Base-by-base conservation (phyloP, 1,139 yeast genomes). In the Saccharomyces uvarum region DNA sequence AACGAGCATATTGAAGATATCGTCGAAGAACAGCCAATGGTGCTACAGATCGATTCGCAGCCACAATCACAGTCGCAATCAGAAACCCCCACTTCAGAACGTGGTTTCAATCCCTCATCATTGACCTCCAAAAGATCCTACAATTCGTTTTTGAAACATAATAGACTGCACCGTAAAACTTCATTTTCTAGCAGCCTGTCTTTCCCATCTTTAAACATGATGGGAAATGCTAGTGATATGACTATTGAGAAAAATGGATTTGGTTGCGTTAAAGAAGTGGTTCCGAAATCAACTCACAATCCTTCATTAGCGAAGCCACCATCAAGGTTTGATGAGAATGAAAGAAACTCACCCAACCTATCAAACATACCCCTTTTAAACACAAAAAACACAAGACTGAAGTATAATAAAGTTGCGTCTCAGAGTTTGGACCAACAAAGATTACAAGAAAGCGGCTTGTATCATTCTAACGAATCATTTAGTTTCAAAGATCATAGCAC, bases 111-210 rank as follows among this genome's bases (percentile, higher is more conserved):
- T 2, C 38, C 51, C 9, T 24, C 47, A 14, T 49, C 51, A n/a
- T 38, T 38, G 26, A 49, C 47, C 2, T 38, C 61, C 3, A 65
- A 65, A 51, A 57, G 66, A 51, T 60, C 63, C 8, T 64, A 64
- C 51, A 58, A 62, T 32, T 59, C 69, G 1, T 59, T 66, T 42
- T 50, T 64, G 44, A 64, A 61, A 50, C 60, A 59, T 52, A 58
- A 61, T 7, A 54, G 50, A 42, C 49, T 59, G 50, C 49, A 51
- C 48, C 51, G 54, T 16, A 47, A 27, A n/a, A 27, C 33, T 31
- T 31, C 33, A 31, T 31, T 31, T 31, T 31, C 33, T 31, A 31
- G 33, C 33, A 1, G 33, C 33, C 33, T 31, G 33, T 31, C 33
- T 31, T 31, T 31, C 14, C 33, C 33, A 31, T 31, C 33, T 31